Conservation (phyloP, 2,329 filamentous ascomycete genomes). For the Fusarium temperatum region DNA sequence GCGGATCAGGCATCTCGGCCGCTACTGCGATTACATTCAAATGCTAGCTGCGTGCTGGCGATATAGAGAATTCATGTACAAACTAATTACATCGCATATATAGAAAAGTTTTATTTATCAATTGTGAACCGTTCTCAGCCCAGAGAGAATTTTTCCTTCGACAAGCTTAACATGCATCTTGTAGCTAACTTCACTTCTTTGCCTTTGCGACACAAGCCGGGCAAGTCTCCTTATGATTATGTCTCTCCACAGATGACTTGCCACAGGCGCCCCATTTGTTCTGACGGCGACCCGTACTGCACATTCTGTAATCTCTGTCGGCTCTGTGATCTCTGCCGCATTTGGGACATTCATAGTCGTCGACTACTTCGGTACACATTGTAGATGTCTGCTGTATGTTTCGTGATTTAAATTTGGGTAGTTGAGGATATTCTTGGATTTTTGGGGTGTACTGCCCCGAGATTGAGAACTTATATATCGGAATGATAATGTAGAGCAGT, state of each 20-base stretch:
- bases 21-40: rapidly evolving
- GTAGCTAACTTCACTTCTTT: background rate
- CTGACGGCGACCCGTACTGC: background rate
- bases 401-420: rapidly evolving
- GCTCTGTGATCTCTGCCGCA: background rate
- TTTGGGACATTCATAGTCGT: background rate
- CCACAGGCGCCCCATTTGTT: constrained; percentile 10
- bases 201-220: background rate
- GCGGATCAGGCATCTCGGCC: background rate
- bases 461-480: background rate
- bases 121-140: rapidly evolving
- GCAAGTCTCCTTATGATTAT: background rate
- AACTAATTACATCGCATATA: background rate
- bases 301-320: background rate
- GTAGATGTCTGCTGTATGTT: too few species aligned
- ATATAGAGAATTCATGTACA: background rate
- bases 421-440: rapidly evolving
- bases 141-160: rapidly evolving
- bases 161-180: rapidly evolving
- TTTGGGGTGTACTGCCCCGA: rapidly evolving
- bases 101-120: background rate
- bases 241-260: background rate
- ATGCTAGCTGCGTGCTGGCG: background rate
- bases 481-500: rapidly evolving
- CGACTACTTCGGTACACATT: background rate